Conservation (phyloP, 2,329 filamentous ascomycete species). For the Cyanodermella asteris region DNA sequence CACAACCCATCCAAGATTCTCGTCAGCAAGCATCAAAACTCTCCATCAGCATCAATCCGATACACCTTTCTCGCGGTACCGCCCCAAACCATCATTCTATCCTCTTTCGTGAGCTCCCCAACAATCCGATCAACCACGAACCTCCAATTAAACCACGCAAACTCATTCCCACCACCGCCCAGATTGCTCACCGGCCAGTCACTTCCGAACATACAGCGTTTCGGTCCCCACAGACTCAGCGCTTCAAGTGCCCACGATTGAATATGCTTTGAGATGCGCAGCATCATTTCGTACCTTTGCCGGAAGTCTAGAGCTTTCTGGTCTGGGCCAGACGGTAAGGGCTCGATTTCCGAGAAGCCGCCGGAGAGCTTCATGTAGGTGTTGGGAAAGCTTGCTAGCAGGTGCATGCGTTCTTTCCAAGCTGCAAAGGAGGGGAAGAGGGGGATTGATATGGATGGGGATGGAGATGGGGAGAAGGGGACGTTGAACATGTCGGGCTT, state of each 20-base stretch:
- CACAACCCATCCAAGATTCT: too few relatives aligned
- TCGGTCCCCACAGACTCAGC: slow-evolving; percentile 48
- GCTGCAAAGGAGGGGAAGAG: too few relatives aligned
- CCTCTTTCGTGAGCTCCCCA: slow-evolving; percentile 24
- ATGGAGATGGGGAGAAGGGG: slow-evolving; percentile 5
- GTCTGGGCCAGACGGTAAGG: slow-evolving; percentile 14
- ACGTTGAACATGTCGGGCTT: slow-evolving; percentile 53
- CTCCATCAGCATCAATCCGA: too few relatives aligned
- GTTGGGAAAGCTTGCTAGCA: slow-evolving; percentile 39
- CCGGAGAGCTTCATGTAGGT: slow-evolving; percentile 91
- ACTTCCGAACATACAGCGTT: slow-evolving; percentile 68
- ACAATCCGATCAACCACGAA: slow-evolving; percentile 47
- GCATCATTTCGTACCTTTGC: slow-evolving; percentile 24
- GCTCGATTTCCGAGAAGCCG: slow-evolving; percentile 53
- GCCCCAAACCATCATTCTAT: slow-evolving; percentile 49
- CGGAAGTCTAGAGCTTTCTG: slow-evolving; percentile 10
- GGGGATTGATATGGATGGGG: too few relatives aligned
- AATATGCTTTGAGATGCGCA: too few relatives aligned
- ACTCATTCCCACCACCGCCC: slow-evolving; percentile 30
- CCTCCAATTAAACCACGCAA: slow-evolving; percentile 57
- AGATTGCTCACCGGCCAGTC: slow-evolving; percentile 87
- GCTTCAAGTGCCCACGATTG: slow-evolving; percentile 53
- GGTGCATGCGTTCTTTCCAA: slow-evolving; percentile 48
- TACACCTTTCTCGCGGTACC: slow-evolving; percentile 55
- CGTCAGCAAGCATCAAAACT: too few relatives aligned